Conservation (phyloP, 2,329 filamentous ascomycete species). For the Fusarium domesticum region DNA sequence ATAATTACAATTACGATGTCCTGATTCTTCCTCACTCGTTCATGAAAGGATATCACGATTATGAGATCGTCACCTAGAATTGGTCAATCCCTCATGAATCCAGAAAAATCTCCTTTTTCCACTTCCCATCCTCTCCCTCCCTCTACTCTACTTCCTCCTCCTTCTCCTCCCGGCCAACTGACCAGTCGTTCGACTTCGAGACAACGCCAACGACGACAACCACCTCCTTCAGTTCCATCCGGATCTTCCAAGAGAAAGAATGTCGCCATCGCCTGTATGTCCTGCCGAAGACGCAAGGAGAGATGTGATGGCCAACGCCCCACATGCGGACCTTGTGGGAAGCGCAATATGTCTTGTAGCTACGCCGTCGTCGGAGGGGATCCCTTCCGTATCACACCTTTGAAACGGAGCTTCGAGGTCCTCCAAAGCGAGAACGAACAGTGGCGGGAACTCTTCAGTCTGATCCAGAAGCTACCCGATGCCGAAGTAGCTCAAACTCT, state of each 20-base stretch:
- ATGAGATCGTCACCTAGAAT: not conserved
- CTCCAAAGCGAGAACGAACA: conserved; percentile 16
- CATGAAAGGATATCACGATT: not conserved
- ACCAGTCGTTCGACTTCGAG: not conserved
- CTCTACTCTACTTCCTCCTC: not conserved
- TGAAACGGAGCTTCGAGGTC: not conserved
- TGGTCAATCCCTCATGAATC: not conserved
- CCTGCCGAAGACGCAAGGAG: conserved; percentile 5
- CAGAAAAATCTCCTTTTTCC: not conserved
- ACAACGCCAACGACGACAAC: not conserved
- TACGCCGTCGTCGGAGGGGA: not conserved
- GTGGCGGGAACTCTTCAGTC: conserved; percentile 12
- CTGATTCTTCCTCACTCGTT: not conserved
- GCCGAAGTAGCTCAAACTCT: conserved; percentile 6
- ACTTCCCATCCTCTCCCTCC: too few species aligned
- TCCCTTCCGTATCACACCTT: not conserved
- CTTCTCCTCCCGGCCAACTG: not conserved
- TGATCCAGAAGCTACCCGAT: conserved; percentile 4
- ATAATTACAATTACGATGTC: not conserved
- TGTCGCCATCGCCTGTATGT: not conserved
- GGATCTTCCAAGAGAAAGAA: not conserved
- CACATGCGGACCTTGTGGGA: not conserved
- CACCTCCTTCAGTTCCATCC: not conserved
- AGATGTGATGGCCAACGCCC: conserved; percentile 3
- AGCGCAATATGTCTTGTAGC: not conserved